Percentiles rank a stretch among this genome's conserved stretches.
Evolutionary conservation across 768 basidiomycete genomes (phyloP).

Genomic region (Artomyces pyxidatus): DNA sequence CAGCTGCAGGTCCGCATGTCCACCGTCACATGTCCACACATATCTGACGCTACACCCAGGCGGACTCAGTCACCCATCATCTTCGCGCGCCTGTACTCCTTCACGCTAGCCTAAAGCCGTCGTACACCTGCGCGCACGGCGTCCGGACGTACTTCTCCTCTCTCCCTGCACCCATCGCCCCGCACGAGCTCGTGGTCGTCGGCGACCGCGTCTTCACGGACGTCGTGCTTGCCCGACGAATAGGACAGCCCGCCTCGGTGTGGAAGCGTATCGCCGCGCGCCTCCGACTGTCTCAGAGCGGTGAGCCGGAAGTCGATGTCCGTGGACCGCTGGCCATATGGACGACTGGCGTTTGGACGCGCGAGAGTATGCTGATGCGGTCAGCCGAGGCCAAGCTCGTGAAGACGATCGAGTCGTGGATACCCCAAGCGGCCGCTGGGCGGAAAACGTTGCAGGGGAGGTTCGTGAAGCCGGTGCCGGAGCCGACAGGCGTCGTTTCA

Average conservation of each 20-base stretch:
- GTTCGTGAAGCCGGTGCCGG: constrained; percentile 17
- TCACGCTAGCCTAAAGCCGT: constrained; percentile 73
- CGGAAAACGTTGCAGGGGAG: constrained; percentile 4
- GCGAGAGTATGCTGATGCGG: constrained; percentile 54
- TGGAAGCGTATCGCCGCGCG: constrained; percentile 2
- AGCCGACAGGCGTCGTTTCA: too few relatives aligned
- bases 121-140: constrained; percentile 62
- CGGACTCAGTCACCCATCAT: constrained; percentile 75
- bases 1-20: constrained; percentile 61
- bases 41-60: constrained; percentile 35
- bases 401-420: constrained; percentile 34
- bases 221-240: constrained; percentile 75
- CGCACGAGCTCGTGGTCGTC: constrained; percentile 68
- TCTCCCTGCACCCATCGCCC: constrained; percentile 43
- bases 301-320: constrained; percentile 2
- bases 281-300: neutral
- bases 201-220: constrained; percentile 95
- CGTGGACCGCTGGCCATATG: constrained; percentile 56
- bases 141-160: constrained; percentile 68
- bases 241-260: constrained; percentile 27
- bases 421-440: constrained; percentile 13
- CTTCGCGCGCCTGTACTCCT: constrained; percentile 77
- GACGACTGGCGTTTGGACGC: constrained; percentile 65
- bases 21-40: neutral
- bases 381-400: constrained; percentile 50